These are phyloP conservation scores for Verticillium nubilum DNA, from an alignment of 2,329 filamentous ascomycete genomes.

Conservation along the genomic window DNA sequence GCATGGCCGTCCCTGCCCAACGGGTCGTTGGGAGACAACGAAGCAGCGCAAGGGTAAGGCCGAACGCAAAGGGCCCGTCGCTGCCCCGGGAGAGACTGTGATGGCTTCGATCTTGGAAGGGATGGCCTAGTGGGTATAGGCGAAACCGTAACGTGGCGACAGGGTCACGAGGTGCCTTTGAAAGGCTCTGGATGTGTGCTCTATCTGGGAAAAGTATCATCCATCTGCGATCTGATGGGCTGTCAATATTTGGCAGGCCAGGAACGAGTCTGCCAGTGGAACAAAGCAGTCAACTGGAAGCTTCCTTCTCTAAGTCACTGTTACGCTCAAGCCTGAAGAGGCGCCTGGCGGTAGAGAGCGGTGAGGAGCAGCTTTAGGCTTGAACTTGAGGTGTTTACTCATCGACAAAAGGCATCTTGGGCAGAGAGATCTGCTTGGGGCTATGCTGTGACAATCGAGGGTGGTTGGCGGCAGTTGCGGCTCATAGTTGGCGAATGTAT, in stretches of 20 bases:
- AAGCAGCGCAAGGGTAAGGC: not conserved
- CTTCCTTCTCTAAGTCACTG: not conserved
- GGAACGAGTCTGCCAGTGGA: not conserved
- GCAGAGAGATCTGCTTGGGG: not conserved
- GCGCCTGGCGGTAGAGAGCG: not conserved
- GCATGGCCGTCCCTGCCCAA: slow-evolving; percentile 1
- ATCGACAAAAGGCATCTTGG: not conserved
- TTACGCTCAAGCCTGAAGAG: not conserved
- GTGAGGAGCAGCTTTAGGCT: not conserved
- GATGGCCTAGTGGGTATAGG: not conserved
- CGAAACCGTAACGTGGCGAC: not conserved
- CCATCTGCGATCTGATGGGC: not conserved
- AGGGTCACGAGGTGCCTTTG: not conserved
- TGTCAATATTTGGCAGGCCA: not conserved
- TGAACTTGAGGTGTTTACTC: not conserved
- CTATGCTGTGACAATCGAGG: not conserved
- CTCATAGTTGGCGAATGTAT: not conserved
- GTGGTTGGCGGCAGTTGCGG: not conserved
- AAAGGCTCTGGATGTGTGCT: not conserved
- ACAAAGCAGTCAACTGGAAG: not conserved
- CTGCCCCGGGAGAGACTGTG: not conserved
- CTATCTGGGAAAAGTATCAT: not conserved
- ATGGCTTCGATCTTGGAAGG: not conserved
- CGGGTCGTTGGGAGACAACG: not conserved
- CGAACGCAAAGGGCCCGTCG: not conserved